Evolutionary conservation across 2,329 filamentous ascomycete species (phyloP).

Genomic region (Herpomyces periplanetae): DNA sequence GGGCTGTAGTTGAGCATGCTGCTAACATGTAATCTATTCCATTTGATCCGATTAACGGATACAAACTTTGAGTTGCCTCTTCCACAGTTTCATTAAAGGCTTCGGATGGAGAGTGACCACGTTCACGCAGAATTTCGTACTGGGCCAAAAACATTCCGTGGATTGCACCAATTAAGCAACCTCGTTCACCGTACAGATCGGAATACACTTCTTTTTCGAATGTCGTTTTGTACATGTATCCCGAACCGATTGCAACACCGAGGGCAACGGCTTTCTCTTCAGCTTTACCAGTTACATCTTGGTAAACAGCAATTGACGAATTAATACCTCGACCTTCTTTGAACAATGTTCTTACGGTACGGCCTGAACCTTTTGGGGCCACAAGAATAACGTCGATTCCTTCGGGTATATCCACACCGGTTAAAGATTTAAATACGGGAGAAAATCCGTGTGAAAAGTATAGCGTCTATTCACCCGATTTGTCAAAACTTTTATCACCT

Average conservation of each 20-base stretch:
- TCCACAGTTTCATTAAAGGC: slow-evolving; percentile 99
- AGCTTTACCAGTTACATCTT: slow-evolving; percentile 89
- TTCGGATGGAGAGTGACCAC: slow-evolving; percentile 82
- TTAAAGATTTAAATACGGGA: slow-evolving; percentile 95
- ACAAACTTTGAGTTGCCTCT: slow-evolving; percentile 90
- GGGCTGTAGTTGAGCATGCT: slow-evolving; percentile 91
- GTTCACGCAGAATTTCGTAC: slow-evolving; percentile 98
- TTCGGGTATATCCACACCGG: slow-evolving; percentile 80
- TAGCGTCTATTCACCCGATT: slow-evolving; percentile 23
- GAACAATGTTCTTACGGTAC: slow-evolving; percentile 94
- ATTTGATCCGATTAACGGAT: slow-evolving; percentile 82
- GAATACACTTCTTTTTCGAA: slow-evolving; percentile 99
- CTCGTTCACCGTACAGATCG: slow-evolving; percentile 96
- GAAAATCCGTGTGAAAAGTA: slow-evolving; percentile 99
- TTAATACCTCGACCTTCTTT: slow-evolving; percentile 97
- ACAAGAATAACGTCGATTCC: slow-evolving; percentile 98
- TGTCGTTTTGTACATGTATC: slow-evolving; percentile 98
- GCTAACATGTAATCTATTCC: slow-evolving; percentile 99
- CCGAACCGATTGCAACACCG: slow-evolving; percentile 78
- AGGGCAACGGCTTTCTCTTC: slow-evolving; percentile 91
- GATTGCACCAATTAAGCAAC: slow-evolving; percentile 98
- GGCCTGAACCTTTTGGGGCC: slow-evolving; percentile 92
- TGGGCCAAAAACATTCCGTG: slow-evolving; percentile 99
- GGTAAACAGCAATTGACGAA: slow-evolving; percentile 89
- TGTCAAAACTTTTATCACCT: slow-evolving; percentile 3